Conservation (phyloP, 2,329 filamentous ascomycete species). For the Penicillium palitans region DNA sequence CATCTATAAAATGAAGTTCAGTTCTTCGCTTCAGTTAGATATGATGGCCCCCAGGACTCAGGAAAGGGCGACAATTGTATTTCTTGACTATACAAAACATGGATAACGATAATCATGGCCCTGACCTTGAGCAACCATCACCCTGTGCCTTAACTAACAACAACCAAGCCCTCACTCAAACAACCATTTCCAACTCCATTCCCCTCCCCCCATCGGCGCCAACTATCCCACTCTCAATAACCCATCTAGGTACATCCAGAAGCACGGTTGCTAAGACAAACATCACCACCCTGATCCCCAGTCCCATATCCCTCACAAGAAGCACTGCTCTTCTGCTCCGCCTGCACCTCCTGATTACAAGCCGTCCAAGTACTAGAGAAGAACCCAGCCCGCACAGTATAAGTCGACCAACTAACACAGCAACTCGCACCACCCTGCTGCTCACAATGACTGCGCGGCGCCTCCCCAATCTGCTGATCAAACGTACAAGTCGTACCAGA, state of each 20-base stretch:
- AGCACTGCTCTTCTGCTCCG: neutral
- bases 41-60: too few species aligned
- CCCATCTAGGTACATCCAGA: slow-evolving; percentile 1
- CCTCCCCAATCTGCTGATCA: neutral
- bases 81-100: neutral
- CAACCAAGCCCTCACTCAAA: neutral
- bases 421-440: neutral
- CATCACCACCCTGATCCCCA: slow-evolving; percentile 4
- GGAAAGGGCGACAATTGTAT: neutral
- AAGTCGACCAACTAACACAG: slow-evolving; percentile 3
- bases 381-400: neutral
- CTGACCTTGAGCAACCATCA: neutral
- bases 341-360: slow-evolving; percentile 1
- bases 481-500: slow-evolving; percentile 1
- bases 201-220: neutral
- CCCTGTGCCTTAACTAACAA: neutral
- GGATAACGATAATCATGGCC: neutral
- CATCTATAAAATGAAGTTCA: too few species aligned
- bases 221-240: neutral
- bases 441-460: neutral
- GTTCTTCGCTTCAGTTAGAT: neutral
- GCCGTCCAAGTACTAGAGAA: slow-evolving; percentile 6
- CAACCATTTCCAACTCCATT: neutral
- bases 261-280: slow-evolving; percentile 2
- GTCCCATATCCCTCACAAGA: slow-evolving; percentile 1